Evolutionary conservation across 768 basidiomycete species (phyloP), one percentile per base, ranked within the genome.

Genomic region (Cubamyces lactineus): DNA sequence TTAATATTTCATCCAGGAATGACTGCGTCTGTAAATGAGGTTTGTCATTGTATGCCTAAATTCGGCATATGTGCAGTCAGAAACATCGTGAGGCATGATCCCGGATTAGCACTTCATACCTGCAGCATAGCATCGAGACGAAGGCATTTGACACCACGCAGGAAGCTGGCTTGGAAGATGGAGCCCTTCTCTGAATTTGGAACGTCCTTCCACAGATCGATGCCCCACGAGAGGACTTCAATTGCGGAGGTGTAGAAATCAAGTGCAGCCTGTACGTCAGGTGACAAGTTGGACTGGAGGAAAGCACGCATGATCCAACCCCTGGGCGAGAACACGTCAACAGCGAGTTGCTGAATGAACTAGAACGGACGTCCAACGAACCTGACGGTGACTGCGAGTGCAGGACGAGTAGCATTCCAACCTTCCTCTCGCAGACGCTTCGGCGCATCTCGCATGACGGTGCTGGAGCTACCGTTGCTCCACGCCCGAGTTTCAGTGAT

Each of bases 171-270:
- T 28, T 77, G 73, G 53, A 84, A 84, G 13, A 84, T 75, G 11
- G 67, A 69, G 4, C 82, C 82, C 15, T 78, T 70, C 17, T 78
- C 74, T n/a, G 73, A 64, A 23, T 41, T 59, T 1, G 76, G 64
- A 8, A 83, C 77, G 60, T 81, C 66, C 23, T 21, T 52, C 77
- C 80, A 83, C 7, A 63, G 54, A 24, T 67, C 64, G 3, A 68
- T 57, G 21, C 83, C 82, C 77, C 81, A 80, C 34, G 78, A 69
- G 3, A 83, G 69, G 17, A 82, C 61, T 15, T 80, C 78, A 19
- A 81, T 55, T 5, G 75, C 76, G 7, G 72, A 70, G 15, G 69
- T 67, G 42, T 73, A 75, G 45, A 74, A 78, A 59, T 78, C 74
- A n/a, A 78, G 57, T 1, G 73, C 71, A 5, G 67, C 62, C 26